These are phyloP conservation scores for Russula dissimulans DNA, from an alignment of 768 basidiomycete species.

Conservation along the genomic window DNA sequence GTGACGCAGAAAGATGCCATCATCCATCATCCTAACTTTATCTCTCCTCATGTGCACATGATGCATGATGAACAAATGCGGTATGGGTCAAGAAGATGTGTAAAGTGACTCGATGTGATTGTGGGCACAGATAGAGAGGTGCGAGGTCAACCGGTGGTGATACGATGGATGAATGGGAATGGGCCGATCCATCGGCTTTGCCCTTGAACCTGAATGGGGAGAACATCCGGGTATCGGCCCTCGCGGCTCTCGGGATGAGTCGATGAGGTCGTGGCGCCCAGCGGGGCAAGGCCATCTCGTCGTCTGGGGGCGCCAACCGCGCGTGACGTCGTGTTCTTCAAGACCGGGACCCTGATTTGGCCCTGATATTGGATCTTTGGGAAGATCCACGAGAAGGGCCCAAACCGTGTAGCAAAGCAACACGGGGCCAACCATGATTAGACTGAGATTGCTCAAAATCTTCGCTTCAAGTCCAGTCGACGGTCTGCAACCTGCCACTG, in stretches of 20 bases:
- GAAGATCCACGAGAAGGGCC: conserved; percentile 11
- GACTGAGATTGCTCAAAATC: conserved; percentile 19
- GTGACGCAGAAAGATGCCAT: neutral
- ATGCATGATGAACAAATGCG: neutral
- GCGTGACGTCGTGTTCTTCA: conserved; percentile 12
- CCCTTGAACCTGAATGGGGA: neutral
- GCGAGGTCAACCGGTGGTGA: neutral
- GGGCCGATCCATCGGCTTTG: conserved; percentile 5
- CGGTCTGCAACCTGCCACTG: conserved; percentile 13
- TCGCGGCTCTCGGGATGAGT: conserved; percentile 10
- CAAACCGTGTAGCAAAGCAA: conserved; percentile 19
- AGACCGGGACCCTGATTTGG: conserved; percentile 18
- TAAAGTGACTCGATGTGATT: neutral
- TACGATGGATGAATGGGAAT: neutral
- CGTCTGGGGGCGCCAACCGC: conserved; percentile 5
- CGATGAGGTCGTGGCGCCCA: conserved; percentile 11
- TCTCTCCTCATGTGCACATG: neutral
- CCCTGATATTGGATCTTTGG: conserved; percentile 19
- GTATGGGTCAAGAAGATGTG: neutral
- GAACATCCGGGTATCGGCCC: neutral
- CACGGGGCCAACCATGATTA: conserved; percentile 21
- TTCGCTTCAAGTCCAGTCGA: neutral
- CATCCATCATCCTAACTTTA: neutral
- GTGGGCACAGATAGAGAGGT: neutral
- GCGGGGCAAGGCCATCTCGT: conserved; percentile 1